Evolutionary conservation across 176 grass and related monocot species (phyloP).

Genomic region (Eragrostis nindensis): DNA sequence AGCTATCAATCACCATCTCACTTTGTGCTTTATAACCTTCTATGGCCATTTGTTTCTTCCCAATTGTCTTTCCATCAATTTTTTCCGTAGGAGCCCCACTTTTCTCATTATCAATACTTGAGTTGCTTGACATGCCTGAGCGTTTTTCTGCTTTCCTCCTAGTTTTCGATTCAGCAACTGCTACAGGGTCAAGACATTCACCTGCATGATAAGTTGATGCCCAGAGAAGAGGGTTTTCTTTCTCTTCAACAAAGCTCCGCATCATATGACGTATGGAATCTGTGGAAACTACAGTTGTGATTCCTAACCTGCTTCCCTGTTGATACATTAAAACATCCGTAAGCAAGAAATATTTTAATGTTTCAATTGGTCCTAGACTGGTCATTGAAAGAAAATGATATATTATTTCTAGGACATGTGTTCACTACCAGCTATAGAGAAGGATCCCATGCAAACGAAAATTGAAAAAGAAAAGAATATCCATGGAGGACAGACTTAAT

Average conservation of each 20-base stretch:
- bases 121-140: slow-evolving; percentile 38
- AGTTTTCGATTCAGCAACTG: slow-evolving; percentile 82
- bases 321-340: slow-evolving; percentile 28
- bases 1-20: slow-evolving; percentile 97
- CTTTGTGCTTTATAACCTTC: slow-evolving; percentile 95
- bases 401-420: not conserved
- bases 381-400: not conserved
- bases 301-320: slow-evolving; percentile 89
- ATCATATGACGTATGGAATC: slow-evolving; percentile 99
- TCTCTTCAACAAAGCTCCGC: slow-evolving; percentile 89
- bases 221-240: slow-evolving; percentile 94
- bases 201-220: slow-evolving; percentile 97
- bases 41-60: slow-evolving; percentile 91
- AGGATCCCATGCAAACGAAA: not conserved
- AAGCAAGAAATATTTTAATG: not conserved
- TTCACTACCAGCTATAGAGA: not conserved
- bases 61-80: slow-evolving; percentile 52
- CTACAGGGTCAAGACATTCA: slow-evolving; percentile 82
- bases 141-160: slow-evolving; percentile 73
- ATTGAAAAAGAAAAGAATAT: not conserved
- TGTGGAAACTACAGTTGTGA: slow-evolving; percentile 89
- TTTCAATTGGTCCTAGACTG: not conserved
- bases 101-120: slow-evolving; percentile 40
- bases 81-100: slow-evolving; percentile 41
- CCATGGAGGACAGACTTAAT: not conserved